Evolutionary conservation across 176 grass and related monocot species (phyloP).

Genomic region (Oryza nivara): DNA sequence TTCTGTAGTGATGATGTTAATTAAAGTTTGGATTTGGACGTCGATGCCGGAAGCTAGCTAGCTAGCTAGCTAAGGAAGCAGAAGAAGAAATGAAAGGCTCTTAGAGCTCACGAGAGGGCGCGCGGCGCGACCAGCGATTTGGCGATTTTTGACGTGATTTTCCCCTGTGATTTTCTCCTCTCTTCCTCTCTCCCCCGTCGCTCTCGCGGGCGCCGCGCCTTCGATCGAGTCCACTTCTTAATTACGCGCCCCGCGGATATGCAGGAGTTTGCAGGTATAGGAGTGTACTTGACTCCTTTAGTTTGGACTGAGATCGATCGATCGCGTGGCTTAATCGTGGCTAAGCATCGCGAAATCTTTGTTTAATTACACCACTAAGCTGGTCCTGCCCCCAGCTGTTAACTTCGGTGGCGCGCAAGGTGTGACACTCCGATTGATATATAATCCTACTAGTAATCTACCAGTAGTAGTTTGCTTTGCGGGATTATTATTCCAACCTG

Average conservation of each 20-base stretch:
- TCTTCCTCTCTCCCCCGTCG: background rate
- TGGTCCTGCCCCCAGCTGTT: slow-evolving; percentile 23
- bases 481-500: slow-evolving; percentile 20
- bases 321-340: slow-evolving; percentile 22
- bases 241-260: background rate
- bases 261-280: background rate
- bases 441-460: background rate
- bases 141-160: slow-evolving; percentile 22
- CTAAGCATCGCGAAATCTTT: slow-evolving; percentile 12
- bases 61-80: background rate
- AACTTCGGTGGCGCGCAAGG: slow-evolving; percentile 13
- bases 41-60: slow-evolving; percentile 18
- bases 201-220: background rate
- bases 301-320: background rate
- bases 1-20: slow-evolving; percentile 31
- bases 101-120: slow-evolving; percentile 26
- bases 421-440: slow-evolving; percentile 1
- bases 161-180: background rate
- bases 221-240: background rate
- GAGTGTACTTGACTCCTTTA: background rate
- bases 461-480: background rate
- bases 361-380: slow-evolving; percentile 18
- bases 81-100: background rate
- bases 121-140: background rate
- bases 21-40: slow-evolving; percentile 41